Evolutionary conservation across 208 protist species (phyloP).

Genomic region (Endotrypanum monterogeii): DNA sequence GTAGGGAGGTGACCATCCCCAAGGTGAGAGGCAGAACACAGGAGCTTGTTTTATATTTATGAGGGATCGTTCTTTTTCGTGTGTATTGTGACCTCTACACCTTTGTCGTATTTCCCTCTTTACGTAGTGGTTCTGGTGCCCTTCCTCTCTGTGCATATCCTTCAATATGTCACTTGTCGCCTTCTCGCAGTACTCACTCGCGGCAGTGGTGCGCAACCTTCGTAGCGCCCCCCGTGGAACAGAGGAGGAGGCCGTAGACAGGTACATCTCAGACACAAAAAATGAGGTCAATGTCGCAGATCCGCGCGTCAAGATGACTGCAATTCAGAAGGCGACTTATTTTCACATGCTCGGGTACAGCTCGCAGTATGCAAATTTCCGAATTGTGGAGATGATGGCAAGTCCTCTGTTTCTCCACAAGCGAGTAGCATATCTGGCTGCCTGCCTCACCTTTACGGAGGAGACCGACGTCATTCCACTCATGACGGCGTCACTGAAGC

Average conservation of each 20-base stretch:
- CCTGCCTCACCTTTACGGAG: conserved; percentile 94
- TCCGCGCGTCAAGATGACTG: conserved; percentile 91
- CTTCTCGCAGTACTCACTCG: conserved; percentile 89
- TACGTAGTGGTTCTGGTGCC: not conserved
- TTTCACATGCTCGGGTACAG: conserved; percentile 98
- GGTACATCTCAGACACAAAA: conserved; percentile 94
- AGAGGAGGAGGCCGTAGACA: conserved; percentile 93
- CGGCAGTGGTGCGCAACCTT: conserved; percentile 95
- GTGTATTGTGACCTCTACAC: not conserved
- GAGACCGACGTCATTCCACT: conserved; percentile 97
- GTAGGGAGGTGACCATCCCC: not conserved
- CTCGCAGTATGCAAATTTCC: conserved; percentile 96
- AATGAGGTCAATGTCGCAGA: conserved; percentile 91
- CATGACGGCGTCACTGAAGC: conserved; percentile 96
- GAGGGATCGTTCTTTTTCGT: not conserved
- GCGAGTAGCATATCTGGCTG: conserved; percentile 95
- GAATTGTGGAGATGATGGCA: conserved; percentile 97
- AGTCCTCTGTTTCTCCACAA: conserved; percentile 82
- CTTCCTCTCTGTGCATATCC: not conserved
- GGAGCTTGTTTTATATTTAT: not conserved
- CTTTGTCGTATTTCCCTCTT: not conserved
- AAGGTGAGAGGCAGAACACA: not conserved
- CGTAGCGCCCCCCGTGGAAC: conserved; percentile 81
- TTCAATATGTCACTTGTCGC: conserved; percentile 33
- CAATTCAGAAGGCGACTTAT: conserved; percentile 98